Evolutionary conservation across 306 rosid genomes (phyloP).

Genomic region (Pterocarpus macrocarpus): DNA sequence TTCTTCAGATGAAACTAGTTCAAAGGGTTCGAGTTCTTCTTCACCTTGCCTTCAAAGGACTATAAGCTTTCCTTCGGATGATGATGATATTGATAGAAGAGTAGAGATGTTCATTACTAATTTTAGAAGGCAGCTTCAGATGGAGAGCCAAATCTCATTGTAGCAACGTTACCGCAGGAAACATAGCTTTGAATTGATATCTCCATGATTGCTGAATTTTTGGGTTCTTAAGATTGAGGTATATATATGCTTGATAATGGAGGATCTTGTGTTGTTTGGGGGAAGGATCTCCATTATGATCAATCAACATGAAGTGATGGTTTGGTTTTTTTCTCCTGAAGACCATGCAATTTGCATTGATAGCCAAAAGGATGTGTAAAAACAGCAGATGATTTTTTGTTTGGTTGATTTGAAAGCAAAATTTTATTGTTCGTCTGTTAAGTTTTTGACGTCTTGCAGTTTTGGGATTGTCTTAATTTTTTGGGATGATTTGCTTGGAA

Average conservation of each 20-base stretch:
- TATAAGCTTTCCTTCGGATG: constrained; percentile 66
- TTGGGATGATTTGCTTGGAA: not conserved
- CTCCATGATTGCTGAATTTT: constrained; percentile 41
- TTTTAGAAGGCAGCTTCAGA: constrained; percentile 72
- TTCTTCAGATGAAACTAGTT: constrained; percentile 31
- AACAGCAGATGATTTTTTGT: not conserved
- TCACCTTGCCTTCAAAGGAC: constrained; percentile 63
- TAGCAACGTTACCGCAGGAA: constrained; percentile 64
- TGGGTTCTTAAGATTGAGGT: not conserved
- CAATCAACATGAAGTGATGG: not conserved
- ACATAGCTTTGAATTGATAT: constrained; percentile 51
- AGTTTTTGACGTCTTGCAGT: not conserved
- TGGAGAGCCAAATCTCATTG: constrained; percentile 86
- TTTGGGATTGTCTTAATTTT: constrained; percentile 9
- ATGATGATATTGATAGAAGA: constrained; percentile 75
- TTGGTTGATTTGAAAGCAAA: not conserved
- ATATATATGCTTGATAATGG: constrained; percentile 8
- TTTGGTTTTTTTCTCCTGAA: not conserved
- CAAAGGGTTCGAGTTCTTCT: constrained; percentile 43
- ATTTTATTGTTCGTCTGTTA: not conserved
- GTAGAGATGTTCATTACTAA: constrained; percentile 79
- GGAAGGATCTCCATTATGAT: constrained; percentile 29
- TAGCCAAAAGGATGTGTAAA: not conserved
- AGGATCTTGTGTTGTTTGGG: constrained; percentile 22
- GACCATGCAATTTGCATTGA: constrained; percentile 5